Base-by-base conservation (phyloP, 2,329 filamentous ascomycete species). In the Talaromyces sp. region DNA sequence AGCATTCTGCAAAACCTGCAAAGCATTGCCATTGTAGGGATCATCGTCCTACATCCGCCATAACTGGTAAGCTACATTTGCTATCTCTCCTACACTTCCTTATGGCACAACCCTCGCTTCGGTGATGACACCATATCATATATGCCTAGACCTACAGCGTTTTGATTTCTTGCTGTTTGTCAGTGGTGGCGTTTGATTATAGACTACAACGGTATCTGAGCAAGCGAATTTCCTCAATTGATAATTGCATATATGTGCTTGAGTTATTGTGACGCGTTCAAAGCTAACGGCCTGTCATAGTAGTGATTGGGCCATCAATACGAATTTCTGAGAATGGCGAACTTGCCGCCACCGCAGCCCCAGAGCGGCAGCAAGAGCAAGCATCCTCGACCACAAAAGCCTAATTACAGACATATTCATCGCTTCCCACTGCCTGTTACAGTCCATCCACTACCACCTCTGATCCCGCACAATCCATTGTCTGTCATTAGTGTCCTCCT, bases 191-290 rank as follows among this genome's bases (percentile, higher is more conserved):
- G 84, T 22, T 82, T 82, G 85, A 84, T 87, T 89, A 90, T 78
- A 90, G 91, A 95, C 91, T 95, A 95, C 91, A 94, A 95, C 91
- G 91, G 91, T 95, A 95, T 95, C 91, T 95, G 91, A 95, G 86
- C 85, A 83, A 67, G 64, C 54, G 54, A 64, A 39, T 52, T 31
- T n/a, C 3, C 45, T 27, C 45, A 43, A 41, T 19, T 58, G n/a
- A 27, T 41, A 27, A 10, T 22, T 56, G 5, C 33, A 39, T 17
- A 11, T 22, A 3, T 5, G 15, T 35, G 27, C 27, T 25, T 25
- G 52, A 56, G 10, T 39, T 56, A 39, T 39, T 25, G n/a, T 39
- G 11, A 56, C n/a, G 2, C n/a, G 22, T 41, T 37, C 35, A 13
- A 54, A 19, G 25, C 61, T 57, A 27, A 63, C 39, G 25, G 17